phyloP scores from a whole-genome alignment of 169 alveolate species.

The Eimeria praecox region DNA sequence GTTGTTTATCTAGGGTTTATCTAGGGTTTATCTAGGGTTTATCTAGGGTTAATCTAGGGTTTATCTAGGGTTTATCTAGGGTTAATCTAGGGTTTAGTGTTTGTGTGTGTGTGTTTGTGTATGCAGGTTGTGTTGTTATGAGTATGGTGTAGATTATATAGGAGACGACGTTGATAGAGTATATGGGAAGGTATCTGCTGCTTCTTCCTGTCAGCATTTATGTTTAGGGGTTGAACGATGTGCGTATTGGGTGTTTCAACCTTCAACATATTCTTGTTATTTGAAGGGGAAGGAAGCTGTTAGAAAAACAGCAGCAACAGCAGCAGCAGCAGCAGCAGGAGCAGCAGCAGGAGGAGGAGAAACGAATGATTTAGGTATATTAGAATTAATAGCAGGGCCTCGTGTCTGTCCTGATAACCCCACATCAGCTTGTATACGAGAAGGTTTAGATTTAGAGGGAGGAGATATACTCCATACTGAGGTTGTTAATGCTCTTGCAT shows the following conservation, averaged over 20 bases:
- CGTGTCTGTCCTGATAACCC: background rate
- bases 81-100: too few species aligned
- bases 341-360: background rate
- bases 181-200: background rate
- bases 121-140: background rate
- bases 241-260: background rate
- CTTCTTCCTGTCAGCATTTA: background rate
- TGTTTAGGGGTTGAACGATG: background rate
- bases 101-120: too few species aligned
- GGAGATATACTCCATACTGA: background rate
- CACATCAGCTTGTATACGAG: background rate
- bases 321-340: background rate
- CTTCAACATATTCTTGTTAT: background rate
- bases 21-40: too few species aligned
- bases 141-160: background rate
- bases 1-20: too few species aligned
- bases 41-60: too few species aligned
- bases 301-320: too few species aligned
- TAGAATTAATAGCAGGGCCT: background rate
- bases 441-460: background rate
- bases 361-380: too few species aligned
- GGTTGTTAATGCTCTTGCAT: constrained; percentile 1
- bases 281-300: too few species aligned
- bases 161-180: background rate
- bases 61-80: too few species aligned